Evolutionary conservation across 2,329 filamentous ascomycete species (phyloP), one percentile per base, ranked within the genome.

Genomic region (Beauveria sp.): DNA sequence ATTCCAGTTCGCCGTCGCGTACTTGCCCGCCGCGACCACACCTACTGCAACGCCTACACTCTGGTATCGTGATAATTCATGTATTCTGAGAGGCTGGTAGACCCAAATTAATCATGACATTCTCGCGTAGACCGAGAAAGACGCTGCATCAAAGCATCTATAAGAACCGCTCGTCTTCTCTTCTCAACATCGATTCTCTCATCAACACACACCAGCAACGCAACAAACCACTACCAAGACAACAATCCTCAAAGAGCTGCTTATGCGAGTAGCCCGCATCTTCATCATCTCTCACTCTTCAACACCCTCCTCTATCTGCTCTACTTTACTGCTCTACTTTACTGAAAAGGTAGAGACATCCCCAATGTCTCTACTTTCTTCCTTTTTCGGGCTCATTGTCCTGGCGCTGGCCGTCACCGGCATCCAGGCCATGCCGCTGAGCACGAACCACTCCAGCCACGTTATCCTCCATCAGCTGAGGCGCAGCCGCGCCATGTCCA

Each of bases 401-500:
- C 31, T 60, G 40, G 42, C 42, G 40, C 50, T 60, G 38, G 58
- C 58, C 49, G 42, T 60, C 26, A 53, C 42, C 3, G 50, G 58
- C 40, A 22, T 38, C 7, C 58, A 54, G 28, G 58, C 50, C 3
- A 26, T 54, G 24, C 58, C 58, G 12, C 16, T 60, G 16, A 51
- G 43, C 40, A 38, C 24, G 6, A 28, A 38, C 20, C 28, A 26
- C 4, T 54, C 58, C 3, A 34, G 26, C 10, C 49, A 60, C 50
- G n/a, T 40, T 7, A 8, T 60, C 9, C 49, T 60, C 9, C 58
- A 54, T 18, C 58, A 60, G 10, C 42, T 60, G 24, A 53, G 31
- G 28, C 58, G 58, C 42, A 38, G 58, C 58, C 58, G 58, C 28
- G 58, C 49, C n/a, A 20, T 60, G 49, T 60, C 58, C n/a, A 48